A percentile compares a stretch with the other conserved stretches of the same genome.
Evolutionary conservation across 352 stramenopile species (phyloP).

Genomic region (Phytopythium cucurbitacearum): DNA sequence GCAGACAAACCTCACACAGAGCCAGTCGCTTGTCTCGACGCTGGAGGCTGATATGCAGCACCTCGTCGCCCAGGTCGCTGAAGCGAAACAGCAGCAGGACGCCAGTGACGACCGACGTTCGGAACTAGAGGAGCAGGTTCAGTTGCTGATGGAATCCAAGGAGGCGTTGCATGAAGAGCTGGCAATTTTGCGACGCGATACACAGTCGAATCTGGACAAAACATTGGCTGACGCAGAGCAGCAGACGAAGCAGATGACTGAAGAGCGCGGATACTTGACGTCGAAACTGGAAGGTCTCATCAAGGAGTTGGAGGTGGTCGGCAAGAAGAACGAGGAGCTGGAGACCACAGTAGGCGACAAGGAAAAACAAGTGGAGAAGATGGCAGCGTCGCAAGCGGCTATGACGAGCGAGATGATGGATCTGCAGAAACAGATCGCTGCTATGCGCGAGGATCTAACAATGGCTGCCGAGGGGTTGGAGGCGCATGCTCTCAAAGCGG

Average conservation of each 20-base stretch:
- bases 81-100: conserved; percentile 27
- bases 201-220: conserved; percentile 31
- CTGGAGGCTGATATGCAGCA: conserved; percentile 30
- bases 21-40: conserved; percentile 19
- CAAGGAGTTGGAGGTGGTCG: conserved; percentile 43
- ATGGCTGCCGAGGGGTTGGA: conserved; percentile 69
- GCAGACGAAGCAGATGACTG: conserved; percentile 25
- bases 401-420: conserved; percentile 62
- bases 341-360: conserved; percentile 45
- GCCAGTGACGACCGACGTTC: conserved; percentile 12
- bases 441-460: conserved; percentile 59
- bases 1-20: conserved; percentile 14
- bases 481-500: conserved; percentile 50
- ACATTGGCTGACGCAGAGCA: conserved; percentile 20
- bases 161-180: conserved; percentile 37
- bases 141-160: conserved; percentile 18
- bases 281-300: conserved; percentile 65
- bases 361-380: conserved; percentile 68
- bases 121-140: conserved; percentile 30
- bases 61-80: conserved; percentile 25
- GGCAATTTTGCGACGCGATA: conserved; percentile 25
- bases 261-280: conserved; percentile 68
- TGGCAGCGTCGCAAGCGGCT: conserved; percentile 47
- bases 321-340: conserved; percentile 35
- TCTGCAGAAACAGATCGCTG: conserved; percentile 50